These are phyloP conservation scores for Diversispora epigaea DNA, from an alignment of 192 early-diverging fungal genomes.

Conservation along the genomic window DNA sequence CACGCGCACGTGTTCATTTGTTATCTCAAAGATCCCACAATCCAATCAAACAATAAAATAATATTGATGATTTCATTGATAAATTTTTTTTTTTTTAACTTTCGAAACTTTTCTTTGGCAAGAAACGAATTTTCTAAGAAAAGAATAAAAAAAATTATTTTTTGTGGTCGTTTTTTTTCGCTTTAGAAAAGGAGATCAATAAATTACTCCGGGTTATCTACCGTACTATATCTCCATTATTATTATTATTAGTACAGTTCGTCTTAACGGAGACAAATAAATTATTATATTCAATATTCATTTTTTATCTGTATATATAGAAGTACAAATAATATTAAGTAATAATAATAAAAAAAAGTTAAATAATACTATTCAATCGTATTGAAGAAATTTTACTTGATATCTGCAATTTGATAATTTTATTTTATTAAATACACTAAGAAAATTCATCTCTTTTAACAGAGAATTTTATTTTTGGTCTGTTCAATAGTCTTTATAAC, in stretches of 20 bases:
- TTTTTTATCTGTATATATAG: too few species aligned
- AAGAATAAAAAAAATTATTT: neutral
- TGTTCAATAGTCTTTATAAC: too few species aligned
- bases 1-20: neutral
- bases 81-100: conserved; percentile 9
- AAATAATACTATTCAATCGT: too few species aligned
- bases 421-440: too few species aligned
- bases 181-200: conserved; percentile 24
- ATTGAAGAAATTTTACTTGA: too few species aligned
- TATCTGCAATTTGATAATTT: too few species aligned
- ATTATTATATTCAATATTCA: too few species aligned
- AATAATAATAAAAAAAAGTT: too few species aligned
- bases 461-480: too few species aligned
- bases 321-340: too few species aligned
- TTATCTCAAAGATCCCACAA: conserved; percentile 14
- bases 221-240: neutral
- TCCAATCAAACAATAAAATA: neutral
- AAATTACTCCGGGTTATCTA: conserved; percentile 25
- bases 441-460: too few species aligned
- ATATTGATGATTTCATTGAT: neutral
- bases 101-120: conserved; percentile 20
- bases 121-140: conserved; percentile 9
- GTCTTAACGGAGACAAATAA: conserved; percentile 27
- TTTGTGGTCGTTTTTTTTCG: conserved; percentile 5
- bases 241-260: conserved; percentile 4